A percentile compares a stretch with the other conserved stretches of the same genome.
Evolutionary conservation across 164 flowering plant genomes (phyloP).

Genomic region (Cinnamomum chago): DNA sequence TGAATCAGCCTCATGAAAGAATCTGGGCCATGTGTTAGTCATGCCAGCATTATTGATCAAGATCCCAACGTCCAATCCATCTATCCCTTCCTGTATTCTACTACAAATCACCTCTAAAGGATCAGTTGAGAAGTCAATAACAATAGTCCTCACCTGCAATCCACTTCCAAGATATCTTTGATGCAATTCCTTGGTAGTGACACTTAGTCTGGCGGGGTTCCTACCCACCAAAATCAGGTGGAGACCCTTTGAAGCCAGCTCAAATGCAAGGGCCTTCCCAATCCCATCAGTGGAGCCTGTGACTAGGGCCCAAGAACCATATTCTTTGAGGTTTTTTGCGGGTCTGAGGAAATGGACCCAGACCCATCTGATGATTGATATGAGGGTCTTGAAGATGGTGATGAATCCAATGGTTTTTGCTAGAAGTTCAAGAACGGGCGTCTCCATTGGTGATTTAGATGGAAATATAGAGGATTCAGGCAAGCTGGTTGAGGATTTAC

Average conservation of each 20-base stretch:
- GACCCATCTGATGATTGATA: conserved; percentile 45
- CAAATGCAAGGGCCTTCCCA: conserved; percentile 70
- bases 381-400: conserved; percentile 19
- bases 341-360: conserved; percentile 64
- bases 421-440: too few relatives aligned
- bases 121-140: conserved; percentile 63
- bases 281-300: conserved; percentile 89
- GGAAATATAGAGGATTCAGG: too few relatives aligned
- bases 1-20: conserved; percentile 46
- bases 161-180: conserved; percentile 22
- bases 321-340: conserved; percentile 57
- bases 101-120: conserved; percentile 35
- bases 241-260: conserved; percentile 66
- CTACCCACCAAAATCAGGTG: conserved; percentile 70
- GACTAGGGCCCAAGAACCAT: conserved; percentile 85
- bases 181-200: conserved; percentile 36
- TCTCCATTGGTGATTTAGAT: too few relatives aligned
- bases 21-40: conserved; percentile 43
- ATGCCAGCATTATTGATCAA: conserved; percentile 69
- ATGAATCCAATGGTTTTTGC: conserved; percentile 33
- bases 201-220: conserved; percentile 47
- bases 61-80: conserved; percentile 66
- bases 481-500: too few relatives aligned
- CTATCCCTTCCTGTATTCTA: conserved; percentile 42
- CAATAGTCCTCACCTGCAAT: conserved; percentile 48